phyloP scores from a whole-genome alignment of 2,329 filamentous ascomycete species.

The Fusarium poae region DNA sequence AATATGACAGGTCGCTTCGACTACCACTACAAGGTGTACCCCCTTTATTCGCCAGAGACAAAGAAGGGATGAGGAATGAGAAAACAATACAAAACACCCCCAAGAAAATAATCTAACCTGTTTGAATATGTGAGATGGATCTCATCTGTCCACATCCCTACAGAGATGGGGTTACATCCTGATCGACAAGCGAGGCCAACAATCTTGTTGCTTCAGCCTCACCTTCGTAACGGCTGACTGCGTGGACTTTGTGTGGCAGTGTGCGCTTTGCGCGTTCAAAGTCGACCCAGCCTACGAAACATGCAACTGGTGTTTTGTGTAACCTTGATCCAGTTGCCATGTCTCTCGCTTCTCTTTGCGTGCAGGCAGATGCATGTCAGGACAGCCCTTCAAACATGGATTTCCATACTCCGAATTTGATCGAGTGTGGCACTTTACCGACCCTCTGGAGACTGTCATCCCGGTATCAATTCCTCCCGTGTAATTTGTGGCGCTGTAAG shows the following conservation, averaged over 20 bases:
- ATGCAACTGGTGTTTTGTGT: slow-evolving; percentile 13
- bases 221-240: not conserved
- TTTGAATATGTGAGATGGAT: slow-evolving; percentile 22
- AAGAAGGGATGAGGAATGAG: slow-evolving; percentile 25
- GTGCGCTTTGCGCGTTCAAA: not conserved
- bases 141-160: slow-evolving; percentile 20
- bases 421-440: slow-evolving; percentile 28
- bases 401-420: slow-evolving; percentile 8
- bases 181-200: slow-evolving; percentile 32
- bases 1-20: slow-evolving; percentile 43
- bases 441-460: slow-evolving; percentile 30
- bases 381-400: slow-evolving; percentile 18
- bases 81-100: slow-evolving; percentile 17
- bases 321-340: slow-evolving; percentile 8
- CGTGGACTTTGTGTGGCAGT: not conserved
- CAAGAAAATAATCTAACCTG: slow-evolving; percentile 7
- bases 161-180: slow-evolving; percentile 40
- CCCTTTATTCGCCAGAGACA: slow-evolving; percentile 7
- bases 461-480: slow-evolving; percentile 11
- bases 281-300: not conserved
- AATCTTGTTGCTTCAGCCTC: slow-evolving; percentile 19
- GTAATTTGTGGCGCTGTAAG: slow-evolving; percentile 28
- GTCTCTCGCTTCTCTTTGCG: slow-evolving; percentile 19
- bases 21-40: slow-evolving; percentile 25
- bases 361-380: slow-evolving; percentile 5